Percentiles rank a stretch among this genome's conserved stretches.
Conservation (phyloP, 2,329 filamentous ascomycete species). For the Apiospora koreana region DNA sequence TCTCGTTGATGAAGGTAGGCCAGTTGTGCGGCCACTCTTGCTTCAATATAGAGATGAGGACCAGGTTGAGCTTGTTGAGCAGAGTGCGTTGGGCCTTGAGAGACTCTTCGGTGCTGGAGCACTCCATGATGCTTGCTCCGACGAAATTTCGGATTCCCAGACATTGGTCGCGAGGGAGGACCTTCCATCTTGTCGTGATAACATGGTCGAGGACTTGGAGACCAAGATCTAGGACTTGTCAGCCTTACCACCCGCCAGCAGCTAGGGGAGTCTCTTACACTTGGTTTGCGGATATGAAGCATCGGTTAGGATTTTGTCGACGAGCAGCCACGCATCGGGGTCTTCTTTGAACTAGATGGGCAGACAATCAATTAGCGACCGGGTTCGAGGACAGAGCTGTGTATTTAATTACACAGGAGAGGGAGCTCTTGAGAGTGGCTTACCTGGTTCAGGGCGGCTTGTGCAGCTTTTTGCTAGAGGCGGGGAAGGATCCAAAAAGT, state of each 20-base stretch:
- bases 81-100: conserved; percentile 83
- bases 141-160: conserved; percentile 98
- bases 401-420: neutral
- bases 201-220: conserved; percentile 97
- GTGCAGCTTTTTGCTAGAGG: conserved; percentile 89
- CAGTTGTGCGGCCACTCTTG: conserved; percentile 99
- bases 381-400: conserved; percentile 5
- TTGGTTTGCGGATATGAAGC: conserved; percentile 95
- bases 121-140: conserved; percentile 96
- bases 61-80: conserved; percentile 96
- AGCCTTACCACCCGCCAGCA: conserved; percentile 20
- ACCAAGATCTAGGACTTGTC: conserved; percentile 69
- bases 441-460: conserved; percentile 91
- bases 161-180: conserved; percentile 92
- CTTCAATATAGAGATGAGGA: conserved; percentile 95
- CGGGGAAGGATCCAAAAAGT: conserved; percentile 36
- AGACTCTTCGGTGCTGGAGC: conserved; percentile 85
- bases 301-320: conserved; percentile 94
- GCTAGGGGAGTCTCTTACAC: conserved; percentile 57
- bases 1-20: conserved; percentile 99
- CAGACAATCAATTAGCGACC: conserved; percentile 27
- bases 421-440: conserved; percentile 28
- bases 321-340: conserved; percentile 94
- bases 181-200: conserved; percentile 99
- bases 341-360: conserved; percentile 89